Conservation (phyloP, 2,329 filamentous ascomycete species). For the Metarhizium rileyi region DNA sequence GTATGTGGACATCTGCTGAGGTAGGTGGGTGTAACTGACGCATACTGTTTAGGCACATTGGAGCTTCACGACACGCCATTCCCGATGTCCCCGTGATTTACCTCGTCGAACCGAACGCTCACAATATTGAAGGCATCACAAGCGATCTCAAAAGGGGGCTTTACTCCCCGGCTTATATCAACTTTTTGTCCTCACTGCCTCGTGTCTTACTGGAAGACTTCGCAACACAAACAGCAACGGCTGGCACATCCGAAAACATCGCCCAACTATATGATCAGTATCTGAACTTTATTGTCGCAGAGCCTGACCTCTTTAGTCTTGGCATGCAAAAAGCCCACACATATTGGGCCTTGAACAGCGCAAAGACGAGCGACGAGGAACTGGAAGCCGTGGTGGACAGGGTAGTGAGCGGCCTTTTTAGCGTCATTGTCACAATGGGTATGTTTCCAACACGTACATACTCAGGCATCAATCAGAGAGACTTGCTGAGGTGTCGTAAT, state of each 20-base stretch:
- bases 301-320: slow-evolving; percentile 90
- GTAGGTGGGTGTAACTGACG: neutral
- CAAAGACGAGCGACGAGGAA: slow-evolving; percentile 79
- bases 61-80: slow-evolving; percentile 74
- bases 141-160: slow-evolving; percentile 76
- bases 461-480: neutral
- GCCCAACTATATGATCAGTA: slow-evolving; percentile 95
- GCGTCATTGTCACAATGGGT: slow-evolving; percentile 97
- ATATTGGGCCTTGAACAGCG: slow-evolving; percentile 95
- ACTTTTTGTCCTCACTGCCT: slow-evolving; percentile 91
- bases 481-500: neutral
- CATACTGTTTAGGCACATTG: slow-evolving; percentile 54
- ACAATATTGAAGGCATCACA: slow-evolving; percentile 76
- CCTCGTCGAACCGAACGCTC: slow-evolving; percentile 76
- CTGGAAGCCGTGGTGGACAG: slow-evolving; percentile 80
- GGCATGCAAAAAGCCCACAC: slow-evolving; percentile 84
- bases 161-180: slow-evolving; percentile 91
- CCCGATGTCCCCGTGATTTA: slow-evolving; percentile 96
- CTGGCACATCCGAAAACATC: slow-evolving; percentile 80
- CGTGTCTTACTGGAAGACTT: slow-evolving; percentile 90
- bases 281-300: slow-evolving; percentile 91
- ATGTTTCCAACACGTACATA: too few relatives aligned
- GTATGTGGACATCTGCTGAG: slow-evolving; percentile 37
- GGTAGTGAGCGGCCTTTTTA: slow-evolving; percentile 94
- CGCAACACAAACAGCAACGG: slow-evolving; percentile 73